These are phyloP conservation scores for Diplocarpon mali DNA, from an alignment of 2,329 filamentous ascomycete genomes.

Conservation along the genomic window DNA sequence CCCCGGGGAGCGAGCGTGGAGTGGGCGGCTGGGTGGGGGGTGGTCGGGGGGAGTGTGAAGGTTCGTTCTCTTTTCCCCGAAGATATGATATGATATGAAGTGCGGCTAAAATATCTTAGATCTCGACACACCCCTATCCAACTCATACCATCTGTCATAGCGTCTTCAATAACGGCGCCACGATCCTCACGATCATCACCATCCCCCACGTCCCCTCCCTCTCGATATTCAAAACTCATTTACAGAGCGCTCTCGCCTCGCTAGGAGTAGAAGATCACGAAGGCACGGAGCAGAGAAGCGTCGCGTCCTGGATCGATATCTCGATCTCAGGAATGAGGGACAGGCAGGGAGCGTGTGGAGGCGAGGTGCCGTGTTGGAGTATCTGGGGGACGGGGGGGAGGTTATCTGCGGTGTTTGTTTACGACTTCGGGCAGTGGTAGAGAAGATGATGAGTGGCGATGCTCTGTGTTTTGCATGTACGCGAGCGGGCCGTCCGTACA, in stretches of 20 bases:
- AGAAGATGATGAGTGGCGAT: neutral
- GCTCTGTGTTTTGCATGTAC: too few relatives aligned
- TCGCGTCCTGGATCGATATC: constrained; percentile 15
- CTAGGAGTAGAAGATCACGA: neutral
- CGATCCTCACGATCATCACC: constrained; percentile 7
- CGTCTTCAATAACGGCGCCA: neutral
- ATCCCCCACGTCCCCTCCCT: neutral
- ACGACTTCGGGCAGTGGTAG: neutral
- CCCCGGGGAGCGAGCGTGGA: constrained; percentile 68
- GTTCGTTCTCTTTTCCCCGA: constrained; percentile 7
- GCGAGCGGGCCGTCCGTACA: too few relatives aligned
- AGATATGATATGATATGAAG: too few relatives aligned
- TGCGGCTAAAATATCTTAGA: too few relatives aligned
- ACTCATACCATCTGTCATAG: constrained; percentile 9
- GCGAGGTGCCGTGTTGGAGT: constrained; percentile 32
- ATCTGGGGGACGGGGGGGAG: constrained; percentile 31
- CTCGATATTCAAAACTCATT: neutral
- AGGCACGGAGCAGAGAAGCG: neutral
- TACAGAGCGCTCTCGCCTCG: constrained; percentile 6
- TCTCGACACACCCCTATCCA: too few relatives aligned
- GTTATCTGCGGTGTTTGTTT: constrained; percentile 21
- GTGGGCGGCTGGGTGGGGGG: constrained; percentile 65
- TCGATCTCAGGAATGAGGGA: constrained; percentile 2
- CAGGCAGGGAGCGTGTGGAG: constrained; percentile 1
- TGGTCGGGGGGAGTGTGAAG: constrained; percentile 26